phyloP scores from a whole-genome alignment of 306 rosid genomes.

The Ormosia emarginata region DNA sequence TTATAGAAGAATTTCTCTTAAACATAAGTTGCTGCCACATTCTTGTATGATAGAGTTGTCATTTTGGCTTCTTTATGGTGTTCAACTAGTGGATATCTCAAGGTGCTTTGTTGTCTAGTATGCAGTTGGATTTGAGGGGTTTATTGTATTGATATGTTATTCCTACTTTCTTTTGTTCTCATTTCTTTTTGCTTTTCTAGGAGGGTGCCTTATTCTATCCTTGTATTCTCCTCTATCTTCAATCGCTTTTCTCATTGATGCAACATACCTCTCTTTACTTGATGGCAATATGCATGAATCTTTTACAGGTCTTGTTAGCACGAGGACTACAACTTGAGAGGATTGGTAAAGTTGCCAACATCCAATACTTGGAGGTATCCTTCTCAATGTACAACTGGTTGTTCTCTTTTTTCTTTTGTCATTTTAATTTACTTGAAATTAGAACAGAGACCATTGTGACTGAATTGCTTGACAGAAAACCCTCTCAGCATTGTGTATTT shows the following conservation, averaged over 20 bases:
- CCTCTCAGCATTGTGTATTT: too few species aligned
- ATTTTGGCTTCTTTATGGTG: neutral
- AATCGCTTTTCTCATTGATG: neutral
- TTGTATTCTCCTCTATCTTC: neutral
- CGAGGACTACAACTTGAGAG: conserved; percentile 88
- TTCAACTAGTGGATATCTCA: neutral
- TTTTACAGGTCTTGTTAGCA: conserved; percentile 62
- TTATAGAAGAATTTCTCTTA: too few species aligned
- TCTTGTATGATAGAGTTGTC: neutral
- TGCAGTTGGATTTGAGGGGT: neutral
- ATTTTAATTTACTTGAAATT: neutral
- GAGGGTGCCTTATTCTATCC: neutral
- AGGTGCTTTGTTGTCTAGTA: neutral
- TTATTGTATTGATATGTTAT: neutral
- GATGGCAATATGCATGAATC: neutral
- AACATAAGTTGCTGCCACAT: neutral
- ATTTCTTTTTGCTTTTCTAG: neutral
- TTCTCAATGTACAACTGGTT: neutral
- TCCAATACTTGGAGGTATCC: conserved; percentile 58
- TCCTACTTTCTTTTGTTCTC: neutral
- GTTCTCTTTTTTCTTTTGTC: neutral
- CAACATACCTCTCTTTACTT: neutral
- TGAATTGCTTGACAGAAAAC: too few species aligned
- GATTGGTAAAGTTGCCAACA: conserved; percentile 63
- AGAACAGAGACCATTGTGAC: too few species aligned